Conservation (phyloP, 2,329 filamentous ascomycete genomes). For the Davidsoniella neocaledoniae region DNA sequence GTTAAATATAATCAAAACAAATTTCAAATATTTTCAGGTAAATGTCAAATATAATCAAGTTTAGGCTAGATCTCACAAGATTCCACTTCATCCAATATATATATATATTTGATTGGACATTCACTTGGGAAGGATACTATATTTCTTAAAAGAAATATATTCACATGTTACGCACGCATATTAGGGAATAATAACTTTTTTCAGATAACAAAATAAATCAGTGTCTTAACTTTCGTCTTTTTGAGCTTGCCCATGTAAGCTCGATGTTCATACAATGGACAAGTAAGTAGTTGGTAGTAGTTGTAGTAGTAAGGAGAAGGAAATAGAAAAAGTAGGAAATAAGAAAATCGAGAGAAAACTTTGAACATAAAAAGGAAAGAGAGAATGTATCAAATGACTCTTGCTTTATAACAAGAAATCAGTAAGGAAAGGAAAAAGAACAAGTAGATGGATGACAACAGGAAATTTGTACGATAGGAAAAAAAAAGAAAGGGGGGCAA, state of each 20-base stretch:
- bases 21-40: too few relatives aligned
- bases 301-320: slow-evolving; percentile 15
- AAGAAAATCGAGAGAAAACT: slow-evolving; percentile 1
- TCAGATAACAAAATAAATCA: not conserved
- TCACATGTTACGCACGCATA: too few relatives aligned
- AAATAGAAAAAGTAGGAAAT: slow-evolving; percentile 14
- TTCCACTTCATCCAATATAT: too few relatives aligned
- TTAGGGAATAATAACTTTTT: not conserved
- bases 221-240: not conserved
- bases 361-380: slow-evolving; percentile 8
- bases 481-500: not conserved
- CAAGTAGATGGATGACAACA: slow-evolving; percentile 12
- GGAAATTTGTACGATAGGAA: slow-evolving; percentile 11
- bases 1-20: not conserved
- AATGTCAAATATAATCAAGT: not conserved
- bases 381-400: slow-evolving; percentile 12
- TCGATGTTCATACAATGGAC: not conserved
- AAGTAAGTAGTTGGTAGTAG: not conserved
- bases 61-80: not conserved
- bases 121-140: too few relatives aligned
- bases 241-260: not conserved
- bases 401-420: slow-evolving; percentile 15
- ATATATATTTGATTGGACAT: too few relatives aligned
- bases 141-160: too few relatives aligned
- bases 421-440: slow-evolving; percentile 19